These are phyloP conservation scores for Balansia obtecta DNA, from an alignment of 2,329 filamentous ascomycete genomes.

Conservation along the genomic window DNA sequence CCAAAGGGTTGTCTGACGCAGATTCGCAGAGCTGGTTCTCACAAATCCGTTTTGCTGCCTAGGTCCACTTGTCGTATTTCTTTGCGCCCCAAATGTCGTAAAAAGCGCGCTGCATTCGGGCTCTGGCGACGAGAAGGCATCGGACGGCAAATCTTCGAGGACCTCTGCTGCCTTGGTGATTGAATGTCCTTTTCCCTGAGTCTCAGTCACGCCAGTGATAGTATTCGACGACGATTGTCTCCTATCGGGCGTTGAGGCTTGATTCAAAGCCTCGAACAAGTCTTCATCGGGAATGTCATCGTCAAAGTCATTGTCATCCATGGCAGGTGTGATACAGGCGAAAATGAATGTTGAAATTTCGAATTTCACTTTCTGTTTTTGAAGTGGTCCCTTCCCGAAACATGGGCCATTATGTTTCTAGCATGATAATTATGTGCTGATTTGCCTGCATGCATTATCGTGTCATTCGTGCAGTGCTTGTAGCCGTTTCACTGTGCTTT, in stretches of 20 bases:
- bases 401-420: background rate
- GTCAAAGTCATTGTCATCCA: slow-evolving; percentile 51
- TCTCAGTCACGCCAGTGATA: background rate
- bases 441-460: background rate
- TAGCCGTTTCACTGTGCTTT: background rate
- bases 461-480: background rate
- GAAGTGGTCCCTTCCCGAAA: background rate
- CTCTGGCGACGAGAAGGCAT: slow-evolving; percentile 56
- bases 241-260: slow-evolving; percentile 25
- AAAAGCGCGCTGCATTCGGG: slow-evolving; percentile 9
- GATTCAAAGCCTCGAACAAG: slow-evolving; percentile 46
- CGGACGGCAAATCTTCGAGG: slow-evolving; percentile 44
- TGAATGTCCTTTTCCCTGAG: background rate
- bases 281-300: slow-evolving; percentile 55
- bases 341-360: background rate
- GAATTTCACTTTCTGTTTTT: background rate
- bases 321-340: slow-evolving; percentile 13
- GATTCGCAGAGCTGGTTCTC: slow-evolving; percentile 24
- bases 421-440: background rate
- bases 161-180: slow-evolving; percentile 19
- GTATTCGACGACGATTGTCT: background rate
- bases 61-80: slow-evolving; percentile 5
- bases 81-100: slow-evolving; percentile 7
- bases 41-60: slow-evolving; percentile 17
- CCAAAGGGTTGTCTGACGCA: slow-evolving; percentile 44